A percentile compares a stretch with the other conserved stretches of the same genome.
Conservation (phyloP, 2,329 filamentous ascomycete species). For the Ophiostoma ulmi region DNA sequence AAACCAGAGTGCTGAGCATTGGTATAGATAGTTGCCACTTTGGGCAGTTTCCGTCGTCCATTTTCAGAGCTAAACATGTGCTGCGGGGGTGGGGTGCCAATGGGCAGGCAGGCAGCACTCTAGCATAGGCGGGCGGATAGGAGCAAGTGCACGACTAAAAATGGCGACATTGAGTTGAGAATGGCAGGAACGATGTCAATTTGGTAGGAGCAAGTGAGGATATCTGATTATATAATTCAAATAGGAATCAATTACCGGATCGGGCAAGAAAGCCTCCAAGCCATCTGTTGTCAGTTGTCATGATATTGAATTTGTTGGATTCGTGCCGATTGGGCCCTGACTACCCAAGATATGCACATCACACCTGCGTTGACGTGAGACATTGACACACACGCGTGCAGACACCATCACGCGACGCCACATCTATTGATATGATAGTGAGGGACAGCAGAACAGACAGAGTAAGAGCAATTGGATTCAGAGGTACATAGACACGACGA, state of each 20-base stretch:
- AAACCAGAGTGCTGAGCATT: neutral
- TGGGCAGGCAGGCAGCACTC: neutral
- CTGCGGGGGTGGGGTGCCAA: slow-evolving; percentile 6
- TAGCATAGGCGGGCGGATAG: neutral
- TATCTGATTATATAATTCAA: neutral
- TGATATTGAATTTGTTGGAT: neutral
- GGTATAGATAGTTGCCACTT: neutral
- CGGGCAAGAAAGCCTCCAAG: neutral
- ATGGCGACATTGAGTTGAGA: neutral
- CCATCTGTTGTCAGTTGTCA: neutral
- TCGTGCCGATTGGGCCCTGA: neutral
- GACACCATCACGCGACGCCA: no score
- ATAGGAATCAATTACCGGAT: neutral
- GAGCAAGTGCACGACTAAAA: neutral
- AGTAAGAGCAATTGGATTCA: neutral
- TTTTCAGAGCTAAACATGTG: neutral
- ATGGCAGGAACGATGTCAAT: neutral
- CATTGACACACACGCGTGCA: neutral
- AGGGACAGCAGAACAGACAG: neutral
- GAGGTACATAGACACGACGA: neutral
- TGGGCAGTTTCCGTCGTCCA: neutral
- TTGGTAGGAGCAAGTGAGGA: neutral
- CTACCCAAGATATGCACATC: neutral
- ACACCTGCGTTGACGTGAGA: neutral
- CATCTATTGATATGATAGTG: no score